These are phyloP conservation scores for Penicillium atrosanguineum DNA, from an alignment of 495 filamentous ascomycete species.

Conservation along the genomic window DNA sequence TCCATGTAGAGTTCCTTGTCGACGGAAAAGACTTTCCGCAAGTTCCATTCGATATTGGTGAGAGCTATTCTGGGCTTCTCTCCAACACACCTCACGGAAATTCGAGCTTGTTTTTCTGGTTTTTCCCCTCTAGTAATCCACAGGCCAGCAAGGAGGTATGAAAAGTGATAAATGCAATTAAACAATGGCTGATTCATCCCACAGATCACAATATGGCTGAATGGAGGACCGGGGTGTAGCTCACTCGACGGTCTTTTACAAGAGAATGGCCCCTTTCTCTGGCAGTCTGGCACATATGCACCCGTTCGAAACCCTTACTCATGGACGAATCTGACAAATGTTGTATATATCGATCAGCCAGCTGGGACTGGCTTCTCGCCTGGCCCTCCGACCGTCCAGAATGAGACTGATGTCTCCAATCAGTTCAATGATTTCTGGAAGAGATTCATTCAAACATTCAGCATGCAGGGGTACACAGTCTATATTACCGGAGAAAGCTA, in stretches of 20 bases:
- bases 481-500: conserved; percentile 72
- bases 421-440: conserved; percentile 72
- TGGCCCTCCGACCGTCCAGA: conserved; percentile 57
- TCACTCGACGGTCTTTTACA: conserved; percentile 69
- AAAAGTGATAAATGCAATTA: conserved; percentile 1
- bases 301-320: conserved; percentile 64
- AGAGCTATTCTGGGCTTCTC: conserved; percentile 72
- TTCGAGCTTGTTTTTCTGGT: conserved; percentile 72
- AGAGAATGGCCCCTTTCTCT: conserved; percentile 75
- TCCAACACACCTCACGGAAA: conserved; percentile 58
- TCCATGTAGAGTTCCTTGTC: conserved; percentile 55
- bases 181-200: neutral
- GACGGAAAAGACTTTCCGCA: conserved; percentile 68
- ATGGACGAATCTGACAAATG: conserved; percentile 74
- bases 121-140: conserved; percentile 62
- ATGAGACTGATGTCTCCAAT: conserved; percentile 61
- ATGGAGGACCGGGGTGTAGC: conserved; percentile 69
- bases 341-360: conserved; percentile 75
- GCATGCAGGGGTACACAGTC: conserved; percentile 58
- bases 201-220: conserved; percentile 66
- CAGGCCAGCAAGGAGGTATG: conserved; percentile 58
- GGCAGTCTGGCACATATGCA: conserved; percentile 64
- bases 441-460: conserved; percentile 67
- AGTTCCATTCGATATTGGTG: conserved; percentile 72
- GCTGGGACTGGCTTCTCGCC: conserved; percentile 72